Conservation (phyloP, 352 stramenopile genomes). For the Pythium utonaiense region DNA sequence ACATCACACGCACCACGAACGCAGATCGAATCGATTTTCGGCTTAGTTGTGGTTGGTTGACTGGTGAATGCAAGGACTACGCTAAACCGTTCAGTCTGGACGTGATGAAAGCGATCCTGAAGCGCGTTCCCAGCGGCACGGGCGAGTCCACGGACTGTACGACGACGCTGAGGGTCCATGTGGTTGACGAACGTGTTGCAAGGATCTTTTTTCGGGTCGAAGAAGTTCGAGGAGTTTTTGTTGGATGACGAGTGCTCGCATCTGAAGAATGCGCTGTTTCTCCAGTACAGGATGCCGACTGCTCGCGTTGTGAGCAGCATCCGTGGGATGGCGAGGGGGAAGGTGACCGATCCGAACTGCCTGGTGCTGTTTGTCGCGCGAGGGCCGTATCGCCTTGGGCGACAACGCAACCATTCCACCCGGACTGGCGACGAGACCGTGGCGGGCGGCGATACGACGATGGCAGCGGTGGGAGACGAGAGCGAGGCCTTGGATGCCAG, state of each 20-base stretch:
- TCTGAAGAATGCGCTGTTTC: not conserved
- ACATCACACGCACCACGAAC: not conserved
- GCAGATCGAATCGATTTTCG: not conserved
- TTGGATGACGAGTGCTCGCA: not conserved
- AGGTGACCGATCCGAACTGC: not conserved
- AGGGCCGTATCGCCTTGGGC: too few species aligned
- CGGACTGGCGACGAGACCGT: not conserved
- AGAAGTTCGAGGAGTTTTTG: not conserved
- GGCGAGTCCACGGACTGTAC: too few species aligned
- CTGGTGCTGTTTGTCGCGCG: not conserved
- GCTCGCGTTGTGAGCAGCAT: not conserved
- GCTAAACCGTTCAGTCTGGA: not conserved
- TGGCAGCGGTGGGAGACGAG: too few species aligned
- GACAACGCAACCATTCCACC: too few species aligned
- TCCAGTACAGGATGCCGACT: not conserved
- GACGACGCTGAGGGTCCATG: not conserved
- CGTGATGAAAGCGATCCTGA: not conserved
- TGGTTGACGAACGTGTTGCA: not conserved
- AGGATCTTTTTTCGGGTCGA: not conserved
- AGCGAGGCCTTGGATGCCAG: too few species aligned
- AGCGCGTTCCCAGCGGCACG: not conserved
- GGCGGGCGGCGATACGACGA: too few species aligned
- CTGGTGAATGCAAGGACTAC: not conserved
- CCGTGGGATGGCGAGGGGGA: not conserved
- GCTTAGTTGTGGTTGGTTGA: not conserved